phyloP scores from a whole-genome alignment of 2,329 filamentous ascomycete species.

The Hymenoscyphus repandus region DNA sequence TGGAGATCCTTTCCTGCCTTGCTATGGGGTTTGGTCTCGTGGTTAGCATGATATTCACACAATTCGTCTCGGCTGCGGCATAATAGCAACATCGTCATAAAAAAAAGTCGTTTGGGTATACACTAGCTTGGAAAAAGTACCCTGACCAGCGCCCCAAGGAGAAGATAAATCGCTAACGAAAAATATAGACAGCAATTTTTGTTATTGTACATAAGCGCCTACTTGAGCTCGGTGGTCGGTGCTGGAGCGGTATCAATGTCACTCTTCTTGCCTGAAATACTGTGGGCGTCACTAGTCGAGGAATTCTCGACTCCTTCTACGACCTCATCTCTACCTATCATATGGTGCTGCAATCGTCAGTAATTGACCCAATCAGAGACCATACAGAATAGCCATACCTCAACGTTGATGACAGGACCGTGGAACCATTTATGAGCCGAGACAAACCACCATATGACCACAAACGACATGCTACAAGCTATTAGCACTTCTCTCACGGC shows the following conservation, averaged over 20 bases:
- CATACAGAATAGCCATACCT: constrained; percentile 27
- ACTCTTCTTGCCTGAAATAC: constrained; percentile 15
- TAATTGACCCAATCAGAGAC: constrained; percentile 1
- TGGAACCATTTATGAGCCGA: constrained; percentile 61
- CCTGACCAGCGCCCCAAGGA: too few species aligned
- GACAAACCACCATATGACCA: constrained; percentile 55
- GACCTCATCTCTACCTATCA: constrained; percentile 25
- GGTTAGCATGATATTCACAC: constrained; percentile 16
- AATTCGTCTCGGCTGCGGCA: constrained; percentile 9
- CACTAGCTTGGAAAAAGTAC: too few species aligned
- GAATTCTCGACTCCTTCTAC: constrained; percentile 22
- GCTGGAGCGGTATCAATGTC: constrained; percentile 13
- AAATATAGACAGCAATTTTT: too few species aligned
- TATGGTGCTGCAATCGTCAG: constrained; percentile 24
- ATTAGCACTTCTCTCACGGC: constrained; percentile 6
- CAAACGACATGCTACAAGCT: constrained; percentile 42
- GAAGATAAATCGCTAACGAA: too few species aligned
- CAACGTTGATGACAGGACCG: constrained; percentile 59
- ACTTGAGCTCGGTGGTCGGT: constrained; percentile 10
- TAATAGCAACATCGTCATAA: neutral
- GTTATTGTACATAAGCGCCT: neutral
- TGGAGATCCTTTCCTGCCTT: constrained; percentile 17
- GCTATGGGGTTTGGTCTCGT: constrained; percentile 16
- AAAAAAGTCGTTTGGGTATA: too few species aligned
- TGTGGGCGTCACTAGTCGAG: constrained; percentile 15